A percentile compares a stretch with the other conserved stretches of the same genome.
phyloP scores from a whole-genome alignment of 2,329 filamentous ascomycete species.

The Beauveria rudraprayagi region DNA sequence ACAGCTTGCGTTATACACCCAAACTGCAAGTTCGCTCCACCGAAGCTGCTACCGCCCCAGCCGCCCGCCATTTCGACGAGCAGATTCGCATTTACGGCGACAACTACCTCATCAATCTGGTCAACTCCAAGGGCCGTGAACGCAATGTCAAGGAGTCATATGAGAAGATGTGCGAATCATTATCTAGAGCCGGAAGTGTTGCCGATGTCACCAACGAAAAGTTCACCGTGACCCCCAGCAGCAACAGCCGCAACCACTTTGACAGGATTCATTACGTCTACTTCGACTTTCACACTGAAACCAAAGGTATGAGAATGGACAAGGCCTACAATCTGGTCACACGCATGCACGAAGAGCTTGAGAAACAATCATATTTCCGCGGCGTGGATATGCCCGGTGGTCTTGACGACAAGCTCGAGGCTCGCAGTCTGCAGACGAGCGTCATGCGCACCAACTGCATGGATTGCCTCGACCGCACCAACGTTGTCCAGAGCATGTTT shows the following conservation, averaged over 20 bases:
- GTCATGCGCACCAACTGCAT: slow-evolving; percentile 98
- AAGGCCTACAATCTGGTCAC: slow-evolving; percentile 82
- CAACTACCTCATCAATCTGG: slow-evolving; percentile 93
- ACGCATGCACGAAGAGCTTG: slow-evolving; percentile 66
- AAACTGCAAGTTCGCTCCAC: slow-evolving; percentile 81
- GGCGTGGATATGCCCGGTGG: slow-evolving; percentile 76
- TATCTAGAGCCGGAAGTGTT: slow-evolving; percentile 60
- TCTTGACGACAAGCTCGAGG: slow-evolving; percentile 63
- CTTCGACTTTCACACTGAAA: slow-evolving; percentile 98
- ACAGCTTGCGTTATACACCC: slow-evolving; percentile 84
- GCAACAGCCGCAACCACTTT: slow-evolving; percentile 51
- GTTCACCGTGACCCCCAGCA: slow-evolving; percentile 66
- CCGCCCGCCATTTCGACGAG: slow-evolving; percentile 82
- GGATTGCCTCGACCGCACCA: slow-evolving; percentile 97
- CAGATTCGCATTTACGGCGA: slow-evolving; percentile 92
- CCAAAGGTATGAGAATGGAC: slow-evolving; percentile 90
- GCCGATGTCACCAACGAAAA: slow-evolving; percentile 69
- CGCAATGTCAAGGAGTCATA: slow-evolving; percentile 85
- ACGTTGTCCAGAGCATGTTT: slow-evolving; percentile 96
- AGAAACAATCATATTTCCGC: slow-evolving; percentile 83
- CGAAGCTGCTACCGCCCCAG: slow-evolving; percentile 70
- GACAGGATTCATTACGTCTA: slow-evolving; percentile 93
- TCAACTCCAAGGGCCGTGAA: slow-evolving; percentile 93
- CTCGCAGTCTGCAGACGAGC: slow-evolving; percentile 72
- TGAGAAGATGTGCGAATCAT: slow-evolving; percentile 74